Evolutionary conservation across 495 filamentous ascomycete species (phyloP).

Genomic region (Gamarada debralockiae): DNA sequence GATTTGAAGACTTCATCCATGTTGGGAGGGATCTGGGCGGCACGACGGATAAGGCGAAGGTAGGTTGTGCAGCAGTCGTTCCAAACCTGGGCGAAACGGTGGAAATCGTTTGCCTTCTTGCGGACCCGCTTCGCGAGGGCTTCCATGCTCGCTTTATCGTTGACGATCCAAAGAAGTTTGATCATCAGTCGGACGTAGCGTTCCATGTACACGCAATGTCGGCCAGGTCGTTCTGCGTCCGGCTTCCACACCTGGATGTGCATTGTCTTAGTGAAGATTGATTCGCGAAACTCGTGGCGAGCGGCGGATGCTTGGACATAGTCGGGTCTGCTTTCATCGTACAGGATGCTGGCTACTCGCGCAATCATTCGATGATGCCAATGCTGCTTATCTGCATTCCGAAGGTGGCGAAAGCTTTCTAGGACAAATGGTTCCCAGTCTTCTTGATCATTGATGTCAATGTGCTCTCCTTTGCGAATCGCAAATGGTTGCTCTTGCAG

Average conservation of each 20-base stretch:
- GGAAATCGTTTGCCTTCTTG: constrained; percentile 78
- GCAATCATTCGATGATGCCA: constrained; percentile 96
- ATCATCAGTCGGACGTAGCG: constrained; percentile 84
- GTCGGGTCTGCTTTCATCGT: constrained; percentile 39
- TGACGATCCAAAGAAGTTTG: constrained; percentile 65
- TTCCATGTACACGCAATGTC: constrained; percentile 91
- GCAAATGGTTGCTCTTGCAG: constrained; percentile 24
- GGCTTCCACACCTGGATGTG: constrained; percentile 94
- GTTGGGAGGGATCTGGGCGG: constrained; percentile 58
- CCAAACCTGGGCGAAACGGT: constrained; percentile 84
- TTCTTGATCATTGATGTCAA: constrained; percentile 45
- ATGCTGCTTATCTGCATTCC: constrained; percentile 84
- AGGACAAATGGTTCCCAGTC: constrained; percentile 76
- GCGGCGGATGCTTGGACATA: constrained; percentile 50
- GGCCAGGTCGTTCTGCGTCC: constrained; percentile 82
- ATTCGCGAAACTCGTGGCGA: constrained; percentile 73
- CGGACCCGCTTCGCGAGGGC: constrained; percentile 75
- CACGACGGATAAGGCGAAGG: constrained; percentile 68
- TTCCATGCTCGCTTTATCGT: constrained; percentile 78
- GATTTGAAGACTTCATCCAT: constrained; percentile 78
- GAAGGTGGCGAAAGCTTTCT: constrained; percentile 66
- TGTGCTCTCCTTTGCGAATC: constrained; percentile 15
- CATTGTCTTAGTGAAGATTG: constrained; percentile 94
- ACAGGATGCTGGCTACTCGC: constrained; percentile 73
- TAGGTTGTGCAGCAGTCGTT: constrained; percentile 72